These are phyloP conservation scores for Kentomonas sorsogonicus DNA, from an alignment of 208 protist genomes.

Conservation along the genomic window DNA sequence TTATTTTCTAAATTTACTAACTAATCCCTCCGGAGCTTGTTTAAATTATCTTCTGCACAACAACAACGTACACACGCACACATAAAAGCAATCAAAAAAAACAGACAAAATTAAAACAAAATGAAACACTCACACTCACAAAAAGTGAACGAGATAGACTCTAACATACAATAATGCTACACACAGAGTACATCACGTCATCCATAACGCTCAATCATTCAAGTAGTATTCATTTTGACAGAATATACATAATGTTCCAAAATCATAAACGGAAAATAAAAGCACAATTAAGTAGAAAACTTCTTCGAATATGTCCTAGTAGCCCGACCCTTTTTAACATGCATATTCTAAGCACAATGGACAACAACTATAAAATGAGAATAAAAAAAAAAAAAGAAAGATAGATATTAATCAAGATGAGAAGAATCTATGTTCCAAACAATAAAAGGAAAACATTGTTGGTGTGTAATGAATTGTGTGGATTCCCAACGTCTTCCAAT, in stretches of 20 bases:
- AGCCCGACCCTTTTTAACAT: not conserved
- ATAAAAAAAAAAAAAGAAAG: not conserved
- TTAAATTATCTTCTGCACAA: too few species aligned
- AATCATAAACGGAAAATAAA: not conserved
- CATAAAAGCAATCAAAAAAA: too few species aligned
- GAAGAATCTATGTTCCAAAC: too few species aligned
- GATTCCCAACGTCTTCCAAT: not conserved
- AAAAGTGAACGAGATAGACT: too few species aligned
- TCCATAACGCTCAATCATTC: not conserved
- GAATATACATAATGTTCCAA: too few species aligned
- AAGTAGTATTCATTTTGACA: not conserved
- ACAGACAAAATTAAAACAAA: too few species aligned
- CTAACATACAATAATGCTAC: too few species aligned
- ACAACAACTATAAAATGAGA: not conserved
- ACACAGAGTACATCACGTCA: too few species aligned
- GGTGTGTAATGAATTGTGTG: not conserved
- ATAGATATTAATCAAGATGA: not conserved
- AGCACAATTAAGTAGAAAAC: too few species aligned
- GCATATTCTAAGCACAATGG: not conserved
- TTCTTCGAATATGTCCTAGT: not conserved
- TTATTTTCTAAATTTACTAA: not conserved
- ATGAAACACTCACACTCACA: too few species aligned
- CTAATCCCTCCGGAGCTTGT: not conserved
- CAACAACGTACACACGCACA: too few species aligned
- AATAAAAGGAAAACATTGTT: not conserved